These are phyloP conservation scores for Cladosporium sp. DNA, from an alignment of 2,329 filamentous ascomycete genomes.

Conservation along the genomic window DNA sequence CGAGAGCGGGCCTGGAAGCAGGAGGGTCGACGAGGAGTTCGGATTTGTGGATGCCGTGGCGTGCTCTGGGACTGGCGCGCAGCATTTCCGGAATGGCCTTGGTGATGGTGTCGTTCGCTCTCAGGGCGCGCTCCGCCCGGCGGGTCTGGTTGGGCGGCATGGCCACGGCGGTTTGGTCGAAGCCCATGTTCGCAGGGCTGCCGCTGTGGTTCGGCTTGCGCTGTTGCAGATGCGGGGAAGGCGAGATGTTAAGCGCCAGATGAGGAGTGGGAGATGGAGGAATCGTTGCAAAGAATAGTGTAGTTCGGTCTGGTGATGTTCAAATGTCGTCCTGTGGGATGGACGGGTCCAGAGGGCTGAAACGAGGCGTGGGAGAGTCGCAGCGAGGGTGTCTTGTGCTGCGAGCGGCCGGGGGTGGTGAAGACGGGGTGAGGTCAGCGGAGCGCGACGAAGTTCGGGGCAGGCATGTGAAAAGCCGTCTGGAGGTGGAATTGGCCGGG, in stretches of 20 bases:
- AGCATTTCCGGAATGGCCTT: slow-evolving; percentile 50
- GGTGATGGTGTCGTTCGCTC: slow-evolving; percentile 49
- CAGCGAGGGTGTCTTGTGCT: not conserved
- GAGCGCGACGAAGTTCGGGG: not conserved
- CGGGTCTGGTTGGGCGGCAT: slow-evolving; percentile 18
- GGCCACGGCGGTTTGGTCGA: slow-evolving; percentile 4
- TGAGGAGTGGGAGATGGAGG: not conserved
- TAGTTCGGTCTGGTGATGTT: too few species aligned
- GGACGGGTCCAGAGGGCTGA: not conserved
- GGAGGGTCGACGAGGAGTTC: slow-evolving; percentile 39
- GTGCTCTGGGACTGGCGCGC: slow-evolving; percentile 46
- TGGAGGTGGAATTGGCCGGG: not conserved
- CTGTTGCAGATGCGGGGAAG: slow-evolving; percentile 10
- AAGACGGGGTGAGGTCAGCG: not conserved
- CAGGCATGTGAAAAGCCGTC: not conserved
- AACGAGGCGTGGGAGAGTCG: not conserved
- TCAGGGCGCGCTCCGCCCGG: slow-evolving; percentile 24
- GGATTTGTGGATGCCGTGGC: slow-evolving; percentile 45
- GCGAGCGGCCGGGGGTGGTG: not conserved
- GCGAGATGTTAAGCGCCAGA: not conserved
- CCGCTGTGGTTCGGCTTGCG: not conserved
- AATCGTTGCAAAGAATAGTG: too few species aligned
- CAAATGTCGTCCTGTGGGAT: not conserved
- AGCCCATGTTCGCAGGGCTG: not conserved
- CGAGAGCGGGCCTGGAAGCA: not conserved